Evolutionary conservation across 768 basidiomycete genomes (phyloP).

Genomic region (Phaeotremella skinneri): DNA sequence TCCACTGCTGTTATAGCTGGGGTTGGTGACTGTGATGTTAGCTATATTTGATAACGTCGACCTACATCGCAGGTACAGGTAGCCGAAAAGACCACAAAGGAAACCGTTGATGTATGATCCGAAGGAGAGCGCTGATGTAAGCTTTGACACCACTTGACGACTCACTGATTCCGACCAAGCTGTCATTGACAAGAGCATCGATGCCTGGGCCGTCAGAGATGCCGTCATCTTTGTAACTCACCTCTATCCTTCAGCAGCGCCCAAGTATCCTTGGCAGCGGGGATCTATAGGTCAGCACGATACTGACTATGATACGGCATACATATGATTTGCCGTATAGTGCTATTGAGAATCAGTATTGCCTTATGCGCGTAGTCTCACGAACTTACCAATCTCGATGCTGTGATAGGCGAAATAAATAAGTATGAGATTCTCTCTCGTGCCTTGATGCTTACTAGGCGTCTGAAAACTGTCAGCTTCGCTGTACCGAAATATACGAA

Average conservation of each 20-base stretch:
- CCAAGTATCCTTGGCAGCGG: constrained; percentile 82
- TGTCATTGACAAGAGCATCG: constrained; percentile 79
- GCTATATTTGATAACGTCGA: constrained; percentile 14
- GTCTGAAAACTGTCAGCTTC: constrained; percentile 25
- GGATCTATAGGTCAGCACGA: constrained; percentile 50
- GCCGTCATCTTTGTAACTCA: constrained; percentile 11
- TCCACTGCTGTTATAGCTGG: constrained; percentile 69
- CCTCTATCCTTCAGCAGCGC: constrained; percentile 70
- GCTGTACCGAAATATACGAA: constrained; percentile 49
- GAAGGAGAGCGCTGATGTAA: constrained; percentile 63
- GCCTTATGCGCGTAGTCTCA: background rate
- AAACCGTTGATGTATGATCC: constrained; percentile 77
- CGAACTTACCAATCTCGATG: constrained; percentile 64
- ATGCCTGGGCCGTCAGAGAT: constrained; percentile 52
- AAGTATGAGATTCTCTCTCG: background rate
- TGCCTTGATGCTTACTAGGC: constrained; percentile 36
- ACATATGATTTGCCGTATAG: constrained; percentile 77
- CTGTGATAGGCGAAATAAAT: constrained; percentile 12
- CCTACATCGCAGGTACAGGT: constrained; percentile 71
- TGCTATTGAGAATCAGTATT: constrained; percentile 52
- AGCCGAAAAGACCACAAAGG: constrained; percentile 70
- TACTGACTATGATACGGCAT: background rate
- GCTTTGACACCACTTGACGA: constrained; percentile 7
- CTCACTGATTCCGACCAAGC: constrained; percentile 73
- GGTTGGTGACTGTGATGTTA: constrained; percentile 56